These are phyloP conservation scores for Mucor irregularis DNA, from an alignment of 371 early-diverging fungal genomes.

Conservation along the genomic window DNA sequence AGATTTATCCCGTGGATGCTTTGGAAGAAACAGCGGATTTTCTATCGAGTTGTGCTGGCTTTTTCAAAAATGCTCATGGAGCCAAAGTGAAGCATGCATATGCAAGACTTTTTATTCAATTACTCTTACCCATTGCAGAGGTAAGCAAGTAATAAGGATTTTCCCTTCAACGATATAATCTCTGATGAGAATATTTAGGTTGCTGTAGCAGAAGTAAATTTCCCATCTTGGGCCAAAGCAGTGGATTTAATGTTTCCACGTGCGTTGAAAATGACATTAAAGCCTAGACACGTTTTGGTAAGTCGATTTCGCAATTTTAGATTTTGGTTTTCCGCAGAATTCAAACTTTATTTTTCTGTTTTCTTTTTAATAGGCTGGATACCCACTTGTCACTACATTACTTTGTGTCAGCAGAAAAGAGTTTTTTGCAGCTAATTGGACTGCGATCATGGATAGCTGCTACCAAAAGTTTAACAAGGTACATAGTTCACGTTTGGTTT, in stretches of 20 bases:
- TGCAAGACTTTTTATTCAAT: slow-evolving; percentile 84
- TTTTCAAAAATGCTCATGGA: slow-evolving; percentile 83
- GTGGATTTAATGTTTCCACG: slow-evolving; percentile 90
- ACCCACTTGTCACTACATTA: slow-evolving; percentile 84
- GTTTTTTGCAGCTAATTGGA: slow-evolving; percentile 84
- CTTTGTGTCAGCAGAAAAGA: slow-evolving; percentile 89
- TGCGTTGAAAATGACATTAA: slow-evolving; percentile 86
- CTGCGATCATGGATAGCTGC: slow-evolving; percentile 72
- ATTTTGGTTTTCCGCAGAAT: too few species aligned
- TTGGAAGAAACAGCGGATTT: slow-evolving; percentile 95
- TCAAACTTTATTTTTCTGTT: background rate
- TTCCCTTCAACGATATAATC: too few species aligned
- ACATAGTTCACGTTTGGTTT: slow-evolving; percentile 3
- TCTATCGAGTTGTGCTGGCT: slow-evolving; percentile 81
- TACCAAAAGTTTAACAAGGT: slow-evolving; percentile 78
- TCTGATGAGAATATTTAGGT: slow-evolving; percentile 17
- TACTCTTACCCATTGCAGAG: slow-evolving; percentile 88
- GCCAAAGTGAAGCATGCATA: slow-evolving; percentile 89
- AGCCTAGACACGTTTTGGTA: slow-evolving; percentile 72
- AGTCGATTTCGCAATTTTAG: too few species aligned
- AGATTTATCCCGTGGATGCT: slow-evolving; percentile 83
- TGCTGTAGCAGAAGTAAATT: slow-evolving; percentile 92
- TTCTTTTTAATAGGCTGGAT: slow-evolving; percentile 51
- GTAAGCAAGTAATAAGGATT: too few species aligned
- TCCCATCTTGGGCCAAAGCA: slow-evolving; percentile 90